Evolutionary conservation across 2,329 filamentous ascomycete species (phyloP).

Genomic region (Tolypocladium sp.): DNA sequence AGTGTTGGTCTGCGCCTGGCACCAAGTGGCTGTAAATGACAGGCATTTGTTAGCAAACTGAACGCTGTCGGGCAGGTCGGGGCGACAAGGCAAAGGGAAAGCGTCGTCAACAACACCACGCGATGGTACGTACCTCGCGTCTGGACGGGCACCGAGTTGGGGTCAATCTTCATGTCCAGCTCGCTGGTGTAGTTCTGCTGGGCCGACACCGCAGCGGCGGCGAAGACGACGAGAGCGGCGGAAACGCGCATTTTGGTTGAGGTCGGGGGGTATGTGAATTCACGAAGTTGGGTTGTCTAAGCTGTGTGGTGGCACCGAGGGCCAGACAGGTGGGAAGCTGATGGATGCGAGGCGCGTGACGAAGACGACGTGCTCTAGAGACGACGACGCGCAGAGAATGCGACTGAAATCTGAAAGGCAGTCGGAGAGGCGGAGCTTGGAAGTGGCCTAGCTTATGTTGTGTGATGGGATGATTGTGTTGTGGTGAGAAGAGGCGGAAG

Average conservation of each 20-base stretch:
- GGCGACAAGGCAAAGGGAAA: not conserved
- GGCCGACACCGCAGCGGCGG: slow-evolving; percentile 32
- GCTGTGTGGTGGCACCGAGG: not conserved
- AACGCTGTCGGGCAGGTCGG: not conserved
- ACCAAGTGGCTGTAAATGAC: slow-evolving; percentile 37
- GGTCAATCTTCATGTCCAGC: slow-evolving; percentile 32
- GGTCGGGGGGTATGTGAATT: slow-evolving; percentile 2
- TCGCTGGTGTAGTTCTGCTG: slow-evolving; percentile 34
- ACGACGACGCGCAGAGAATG: not conserved
- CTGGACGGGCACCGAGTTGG: slow-evolving; percentile 20
- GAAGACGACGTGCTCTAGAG: not conserved
- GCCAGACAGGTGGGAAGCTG: slow-evolving; percentile 1
- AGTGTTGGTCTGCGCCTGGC: slow-evolving; percentile 38
- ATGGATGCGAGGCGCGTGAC: not conserved
- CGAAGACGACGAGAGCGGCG: slow-evolving; percentile 32
- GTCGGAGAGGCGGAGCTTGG: slow-evolving; percentile 1
- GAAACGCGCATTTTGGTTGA: slow-evolving; percentile 30
- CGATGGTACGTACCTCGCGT: slow-evolving; percentile 29
- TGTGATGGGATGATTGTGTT: slow-evolving; percentile 5
- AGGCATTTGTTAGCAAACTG: slow-evolving; percentile 2
- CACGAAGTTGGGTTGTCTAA: not conserved
- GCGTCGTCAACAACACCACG: not conserved
- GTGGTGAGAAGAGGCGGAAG: not conserved
- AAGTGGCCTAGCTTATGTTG: slow-evolving; percentile 3
- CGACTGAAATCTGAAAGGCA: not conserved